These are phyloP conservation scores for Haplosporangium gracile DNA, from an alignment of 192 early-diverging fungal species.

Conservation along the genomic window DNA sequence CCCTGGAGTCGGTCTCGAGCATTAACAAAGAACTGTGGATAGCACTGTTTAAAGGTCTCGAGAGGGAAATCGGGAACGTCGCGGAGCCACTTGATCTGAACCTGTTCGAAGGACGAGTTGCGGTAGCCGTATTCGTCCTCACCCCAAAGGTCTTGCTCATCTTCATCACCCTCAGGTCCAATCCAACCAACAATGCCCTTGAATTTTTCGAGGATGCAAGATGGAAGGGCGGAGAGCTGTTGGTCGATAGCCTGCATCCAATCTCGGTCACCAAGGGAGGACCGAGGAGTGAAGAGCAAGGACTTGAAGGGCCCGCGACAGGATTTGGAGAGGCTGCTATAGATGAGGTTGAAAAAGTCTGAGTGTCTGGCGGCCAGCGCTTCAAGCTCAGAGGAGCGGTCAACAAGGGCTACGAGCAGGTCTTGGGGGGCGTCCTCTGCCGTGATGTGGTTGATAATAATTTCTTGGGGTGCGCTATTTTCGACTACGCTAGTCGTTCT, in stretches of 20 bases:
- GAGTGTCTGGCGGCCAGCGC: constrained; percentile 48
- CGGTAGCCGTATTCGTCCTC: constrained; percentile 46
- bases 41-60: constrained; percentile 27
- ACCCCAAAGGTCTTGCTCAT: constrained; percentile 11
- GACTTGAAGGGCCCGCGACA: constrained; percentile 9
- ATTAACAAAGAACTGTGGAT: constrained; percentile 55
- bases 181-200: constrained; percentile 51
- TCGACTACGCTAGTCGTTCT: neutral
- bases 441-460: constrained; percentile 17
- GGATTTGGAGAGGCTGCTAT: constrained; percentile 15
- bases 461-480: constrained; percentile 28
- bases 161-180: constrained; percentile 18
- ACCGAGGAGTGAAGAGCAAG: constrained; percentile 24
- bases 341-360: constrained; percentile 39
- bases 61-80: constrained; percentile 34
- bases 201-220: constrained; percentile 46
- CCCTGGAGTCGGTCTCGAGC: constrained; percentile 37
- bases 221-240: neutral
- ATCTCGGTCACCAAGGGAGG: constrained; percentile 19
- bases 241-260: constrained; percentile 33
- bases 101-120: constrained; percentile 40
- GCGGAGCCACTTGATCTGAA: constrained; percentile 52
- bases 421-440: constrained; percentile 27
- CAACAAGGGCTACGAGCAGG: constrained; percentile 43
- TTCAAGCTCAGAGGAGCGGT: constrained; percentile 36